Evolutionary conservation across 2,329 filamentous ascomycete species (phyloP), one percentile per base, ranked within the genome.

Genomic region (Aureobasidium zeae): DNA sequence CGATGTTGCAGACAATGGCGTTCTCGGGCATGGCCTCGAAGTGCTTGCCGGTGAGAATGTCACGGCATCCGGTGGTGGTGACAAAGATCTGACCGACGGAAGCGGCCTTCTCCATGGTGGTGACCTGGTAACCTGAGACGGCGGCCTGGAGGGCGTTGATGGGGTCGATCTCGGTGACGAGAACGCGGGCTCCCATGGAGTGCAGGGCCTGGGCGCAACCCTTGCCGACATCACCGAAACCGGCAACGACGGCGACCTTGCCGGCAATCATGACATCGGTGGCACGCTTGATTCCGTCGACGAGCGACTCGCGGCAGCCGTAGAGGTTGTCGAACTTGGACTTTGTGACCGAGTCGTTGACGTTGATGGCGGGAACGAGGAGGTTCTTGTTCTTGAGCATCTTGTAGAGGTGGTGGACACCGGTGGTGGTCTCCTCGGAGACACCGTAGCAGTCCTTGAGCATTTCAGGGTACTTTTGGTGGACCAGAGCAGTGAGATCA

Each of bases 311-410:
- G 67, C 87, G 83, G 86, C 91, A 96, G 64, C 91, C 89, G 79
- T 96, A 98, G 55, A 96, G 74, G 82, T 98, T 98, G 80, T 96
- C 91, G 68, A 98, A 98, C 80, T 98, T 98, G 73, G 87, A 94
- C 83, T 96, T 98, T 71, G 91, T 98, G 65, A 98, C 89, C 48
- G 84, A 88, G 81, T 98, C 89, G 76, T 98, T 96, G 77, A 98
- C 89, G 71, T 98, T 98, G 81, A 96, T 86, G 70, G 89, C 77
- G 56, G 91, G 91, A 55, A 94, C 85, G 52, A 94, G 82, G 54
- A 96, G 86, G 47, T 65, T 58, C 85, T 81, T 62, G 63, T 68
- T 64, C 67, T 71, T 95, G 67, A 96, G 73, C 88, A 95, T 95
- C 65, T 81, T 79, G 84, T 96, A 98, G 51, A 98, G 79, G 77